Base-by-base conservation (phyloP, 352 stramenopile genomes). In the Phytopythium mirpurense region DNA sequence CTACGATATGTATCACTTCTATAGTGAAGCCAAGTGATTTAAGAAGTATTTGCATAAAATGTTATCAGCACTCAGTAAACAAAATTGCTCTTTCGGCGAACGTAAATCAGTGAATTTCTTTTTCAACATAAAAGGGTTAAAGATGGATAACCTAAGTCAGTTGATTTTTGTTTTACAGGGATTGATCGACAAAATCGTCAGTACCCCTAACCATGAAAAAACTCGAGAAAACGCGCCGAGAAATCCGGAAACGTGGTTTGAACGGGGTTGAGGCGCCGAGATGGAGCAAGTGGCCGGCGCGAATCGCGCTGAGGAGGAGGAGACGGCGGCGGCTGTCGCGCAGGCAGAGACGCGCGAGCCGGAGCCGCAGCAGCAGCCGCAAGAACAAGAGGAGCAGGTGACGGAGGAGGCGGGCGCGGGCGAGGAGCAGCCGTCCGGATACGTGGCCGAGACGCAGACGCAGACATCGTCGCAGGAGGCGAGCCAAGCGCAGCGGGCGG, bases 391-490 rank as follows among this genome's bases (percentile, higher is more conserved):
- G 27, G 5, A 31, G 41, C 2, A 31, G 23, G 5, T 35, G 43
- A 7, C 40, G 21, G 31, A 31, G 31, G 19, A 5, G 9, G 34
- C 34, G 34, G 2, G 34, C 34, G 18, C 35, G 5, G n/a, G n/a
- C n/a, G 14, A 9, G 35, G 48, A 54, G 27, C 51, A 48, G 19
- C 31, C 36, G 50, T 29, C 29, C 18, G 24, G 37, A 16, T 31
- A 31, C 40, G 37, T 42, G 29, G 40, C 9, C 32, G n/a, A 50
- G 37, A 38, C 42, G 47, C 48, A 38, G 42, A 19, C n/a, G 34
- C 38, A 52, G n/a, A n/a, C n/a, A n/a, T n/a, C n/a, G n/a, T 43
- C 19, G 21, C 29, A 43, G 10, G 37, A 48, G 27, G 35, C 45
- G 46, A 41, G 40, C 16, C 29, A 40, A 18, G 16, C 32, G 23